Evolutionary conservation across 2,329 filamentous ascomycete genomes (phyloP).

Genomic region (Coniochaeta ligniaria): DNA sequence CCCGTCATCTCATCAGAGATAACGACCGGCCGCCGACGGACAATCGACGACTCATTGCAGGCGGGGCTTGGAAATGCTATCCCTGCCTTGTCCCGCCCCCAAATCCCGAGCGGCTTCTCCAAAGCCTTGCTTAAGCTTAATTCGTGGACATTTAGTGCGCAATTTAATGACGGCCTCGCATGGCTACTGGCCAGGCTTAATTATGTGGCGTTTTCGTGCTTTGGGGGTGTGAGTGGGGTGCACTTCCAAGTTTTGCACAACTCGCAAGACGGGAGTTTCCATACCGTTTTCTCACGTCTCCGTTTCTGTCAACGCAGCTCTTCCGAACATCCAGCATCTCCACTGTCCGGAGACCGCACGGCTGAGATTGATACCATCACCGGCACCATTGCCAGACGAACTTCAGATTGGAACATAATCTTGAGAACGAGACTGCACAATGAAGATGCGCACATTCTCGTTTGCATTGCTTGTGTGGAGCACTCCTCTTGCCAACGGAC

Average conservation of each 20-base stretch:
- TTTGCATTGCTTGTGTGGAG: no score
- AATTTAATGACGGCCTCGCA: conserved; percentile 12
- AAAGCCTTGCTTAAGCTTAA: conserved; percentile 24
- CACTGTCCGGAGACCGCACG: no score
- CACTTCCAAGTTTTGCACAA: not conserved
- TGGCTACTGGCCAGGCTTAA: conserved; percentile 1
- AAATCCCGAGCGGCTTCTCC: conserved; percentile 3
- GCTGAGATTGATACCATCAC: no score
- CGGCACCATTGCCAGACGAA: no score
- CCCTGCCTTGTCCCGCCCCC: conserved; percentile 1
- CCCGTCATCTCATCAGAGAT: not conserved
- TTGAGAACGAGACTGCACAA: no score
- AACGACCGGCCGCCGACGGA: not conserved
- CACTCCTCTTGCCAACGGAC: not conserved
- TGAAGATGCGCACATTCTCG: no score
- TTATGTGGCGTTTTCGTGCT: not conserved
- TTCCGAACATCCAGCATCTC: no score
- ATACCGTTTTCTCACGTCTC: not conserved
- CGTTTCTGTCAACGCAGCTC: not conserved
- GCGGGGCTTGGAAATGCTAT: not conserved
- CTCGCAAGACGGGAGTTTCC: not conserved
- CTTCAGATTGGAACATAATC: no score
- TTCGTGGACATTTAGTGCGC: conserved; percentile 14
- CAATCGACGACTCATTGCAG: no score
- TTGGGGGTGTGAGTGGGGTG: not conserved